Evolutionary conservation across 768 basidiomycete genomes (phyloP), one percentile per base, ranked within the genome.

Genomic region (Lactifluus piperatus): DNA sequence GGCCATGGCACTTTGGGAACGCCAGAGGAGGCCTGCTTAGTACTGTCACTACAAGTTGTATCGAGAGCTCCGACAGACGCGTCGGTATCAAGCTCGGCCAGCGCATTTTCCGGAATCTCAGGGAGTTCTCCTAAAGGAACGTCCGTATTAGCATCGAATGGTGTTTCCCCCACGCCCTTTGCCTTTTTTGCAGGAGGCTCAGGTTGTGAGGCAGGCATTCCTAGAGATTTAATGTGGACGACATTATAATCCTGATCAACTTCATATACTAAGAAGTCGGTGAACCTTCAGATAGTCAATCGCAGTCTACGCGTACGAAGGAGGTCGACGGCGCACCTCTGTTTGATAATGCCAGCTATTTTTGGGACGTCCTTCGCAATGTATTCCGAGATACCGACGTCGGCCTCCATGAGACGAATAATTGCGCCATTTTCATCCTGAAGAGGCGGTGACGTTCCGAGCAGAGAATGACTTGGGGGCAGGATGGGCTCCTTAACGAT

Each of bases 191-290:
- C 66, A 26, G 82, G 70, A 26, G 77, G 77, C 59, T 80, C 76
- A 2, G n/a, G n/a, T n/a, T n/a, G n/a, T n/a, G n/a, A n/a, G n/a
- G n/a, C n/a, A n/a, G 92, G 94, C 68, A 83, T 84, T 36, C 75
- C 80, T 39, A 98, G 79, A 54, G 83, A 81, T 69, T 90, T 91
- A 34, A 99, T 68, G 68, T 90, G 87, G 18, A 97, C 74, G 8
- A 91, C 85, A 62, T 88, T 82, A 45, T 85, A 80, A 63, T 91
- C 85, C 60, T 83, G 79, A 67, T 89, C 85, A 32, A 99, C 86
- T 73, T 99, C 97, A 67, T 80, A 88, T 20, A 99, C 97, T 66
- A 98, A 67, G 69, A 99, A 99, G 72, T 99, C 97, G 41, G 95
- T 95, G 71, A 98, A 98, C 67, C 94, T 97, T 68, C 27, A 52